These are phyloP conservation scores for Canavalia gladiata DNA, from an alignment of 306 rosid genomes.

Conservation along the genomic window DNA sequence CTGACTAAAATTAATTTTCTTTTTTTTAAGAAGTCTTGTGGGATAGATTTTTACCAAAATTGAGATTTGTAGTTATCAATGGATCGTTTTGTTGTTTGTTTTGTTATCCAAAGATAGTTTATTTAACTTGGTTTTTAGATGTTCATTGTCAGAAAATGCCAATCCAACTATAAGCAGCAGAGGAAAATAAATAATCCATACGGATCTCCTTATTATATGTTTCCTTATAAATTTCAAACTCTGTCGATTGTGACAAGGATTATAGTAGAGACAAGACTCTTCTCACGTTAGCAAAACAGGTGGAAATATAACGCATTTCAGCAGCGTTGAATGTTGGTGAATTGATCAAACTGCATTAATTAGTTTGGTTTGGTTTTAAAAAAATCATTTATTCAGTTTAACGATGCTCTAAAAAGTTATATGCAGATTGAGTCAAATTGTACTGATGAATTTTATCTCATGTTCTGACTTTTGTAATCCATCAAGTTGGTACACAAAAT, in stretches of 20 bases:
- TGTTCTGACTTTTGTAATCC: conserved; percentile 3
- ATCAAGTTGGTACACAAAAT: not conserved
- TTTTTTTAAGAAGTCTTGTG: not conserved
- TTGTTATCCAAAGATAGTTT: not conserved
- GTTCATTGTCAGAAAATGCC: conserved; percentile 10
- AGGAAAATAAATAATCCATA: conserved; percentile 19
- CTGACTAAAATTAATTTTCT: not conserved
- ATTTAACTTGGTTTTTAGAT: not conserved
- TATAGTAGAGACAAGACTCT: not conserved
- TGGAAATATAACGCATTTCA: conserved; percentile 13
- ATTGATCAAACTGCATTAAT: conserved; percentile 12
- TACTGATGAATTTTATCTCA: not conserved
- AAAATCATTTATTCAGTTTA: conserved; percentile 11
- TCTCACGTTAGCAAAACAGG: conserved; percentile 6
- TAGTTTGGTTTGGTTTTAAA: not conserved
- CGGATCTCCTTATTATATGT: not conserved
- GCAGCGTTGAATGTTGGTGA: not conserved
- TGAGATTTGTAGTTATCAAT: not conserved
- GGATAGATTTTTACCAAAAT: conserved; percentile 39
- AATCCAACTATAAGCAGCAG: not conserved
- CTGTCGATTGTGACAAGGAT: not conserved
- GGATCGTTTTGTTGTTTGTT: not conserved
- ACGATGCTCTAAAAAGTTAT: not conserved
- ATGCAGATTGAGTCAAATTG: not conserved
- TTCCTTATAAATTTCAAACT: conserved; percentile 23